Percentiles rank a stretch among this genome's conserved stretches.
phyloP scores from a whole-genome alignment of 345 rosid species.

The Gossypium rotundifolium region DNA sequence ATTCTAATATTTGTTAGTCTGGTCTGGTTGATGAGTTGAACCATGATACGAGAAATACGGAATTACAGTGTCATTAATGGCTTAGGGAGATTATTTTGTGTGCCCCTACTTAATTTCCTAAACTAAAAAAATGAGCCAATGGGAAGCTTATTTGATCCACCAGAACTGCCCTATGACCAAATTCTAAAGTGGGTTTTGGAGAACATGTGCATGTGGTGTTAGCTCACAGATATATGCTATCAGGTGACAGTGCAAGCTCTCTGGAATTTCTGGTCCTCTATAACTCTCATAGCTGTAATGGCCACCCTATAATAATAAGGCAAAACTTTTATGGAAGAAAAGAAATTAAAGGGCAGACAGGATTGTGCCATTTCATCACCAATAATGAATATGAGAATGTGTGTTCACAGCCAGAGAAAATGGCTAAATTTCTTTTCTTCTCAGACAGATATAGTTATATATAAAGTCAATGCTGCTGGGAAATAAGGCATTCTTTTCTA shows the following conservation, averaged over 20 bases:
- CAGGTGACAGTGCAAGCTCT: constrained; percentile 7
- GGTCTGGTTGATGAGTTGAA: background rate
- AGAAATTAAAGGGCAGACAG: background rate
- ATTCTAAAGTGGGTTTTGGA: constrained; percentile 13
- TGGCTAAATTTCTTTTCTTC: background rate
- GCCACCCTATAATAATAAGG: constrained; percentile 17
- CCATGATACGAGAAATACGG: too few species aligned
- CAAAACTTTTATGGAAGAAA: constrained; percentile 11
- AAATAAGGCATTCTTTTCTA: background rate
- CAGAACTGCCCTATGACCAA: background rate
- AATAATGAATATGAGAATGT: background rate
- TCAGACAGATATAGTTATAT: background rate
- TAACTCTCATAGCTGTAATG: background rate
- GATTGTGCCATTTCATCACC: constrained; percentile 8
- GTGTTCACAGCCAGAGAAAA: background rate
- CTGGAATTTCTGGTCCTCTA: constrained; percentile 13
- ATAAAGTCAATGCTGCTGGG: background rate
- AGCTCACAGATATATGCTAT: constrained; percentile 4
- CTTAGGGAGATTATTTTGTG: background rate
- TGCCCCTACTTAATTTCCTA: background rate
- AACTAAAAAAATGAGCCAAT: background rate
- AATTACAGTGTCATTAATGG: too few species aligned
- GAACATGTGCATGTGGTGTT: constrained; percentile 15
- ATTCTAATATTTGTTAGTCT: background rate
- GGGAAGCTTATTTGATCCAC: background rate